phyloP scores from a whole-genome alignment of 352 stramenopile genomes.

The Globisporangium paroecandrum region DNA sequence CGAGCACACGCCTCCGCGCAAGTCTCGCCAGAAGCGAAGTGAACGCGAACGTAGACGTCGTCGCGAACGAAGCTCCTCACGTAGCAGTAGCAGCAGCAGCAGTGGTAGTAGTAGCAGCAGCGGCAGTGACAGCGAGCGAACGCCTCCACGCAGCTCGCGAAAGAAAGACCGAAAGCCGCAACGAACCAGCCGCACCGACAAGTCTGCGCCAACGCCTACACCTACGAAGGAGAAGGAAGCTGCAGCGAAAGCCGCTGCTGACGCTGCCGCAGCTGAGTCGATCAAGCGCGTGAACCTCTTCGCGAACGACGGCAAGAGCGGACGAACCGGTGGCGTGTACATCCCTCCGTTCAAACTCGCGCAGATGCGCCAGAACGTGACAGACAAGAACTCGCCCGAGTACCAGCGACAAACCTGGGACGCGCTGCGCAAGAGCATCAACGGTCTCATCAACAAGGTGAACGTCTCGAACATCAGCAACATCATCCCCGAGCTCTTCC shows the following conservation, averaged over 20 bases:
- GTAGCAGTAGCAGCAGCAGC: background rate
- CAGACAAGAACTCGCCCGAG: slow-evolving; percentile 61
- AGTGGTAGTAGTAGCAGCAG: slow-evolving; percentile 2
- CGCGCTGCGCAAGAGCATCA: slow-evolving; percentile 95
- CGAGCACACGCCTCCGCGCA: slow-evolving; percentile 10
- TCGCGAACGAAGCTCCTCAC: slow-evolving; percentile 6
- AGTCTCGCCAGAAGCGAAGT: slow-evolving; percentile 8
- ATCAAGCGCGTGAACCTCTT: slow-evolving; percentile 34
- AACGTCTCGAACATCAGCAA: slow-evolving; percentile 94
- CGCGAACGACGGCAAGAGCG: slow-evolving; percentile 34
- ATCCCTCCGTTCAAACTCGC: slow-evolving; percentile 91
- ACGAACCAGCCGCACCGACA: background rate
- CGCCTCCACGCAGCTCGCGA: slow-evolving; percentile 19
- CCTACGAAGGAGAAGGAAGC: background rate
- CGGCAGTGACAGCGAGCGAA: slow-evolving; percentile 14
- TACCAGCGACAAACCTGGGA: slow-evolving; percentile 95
- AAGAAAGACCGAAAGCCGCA: slow-evolving; percentile 12
- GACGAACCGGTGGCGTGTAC: slow-evolving; percentile 89
- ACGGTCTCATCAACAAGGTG: slow-evolving; percentile 98
- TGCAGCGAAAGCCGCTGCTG: background rate
- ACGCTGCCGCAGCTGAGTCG: slow-evolving; percentile 2
- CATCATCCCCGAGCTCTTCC: slow-evolving; percentile 95
- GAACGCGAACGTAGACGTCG: slow-evolving; percentile 9
- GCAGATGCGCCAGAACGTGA: slow-evolving; percentile 55
- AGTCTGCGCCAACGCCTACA: background rate